Conservation (phyloP, 1,139 yeast genomes). For the Sugiyamaella novakii region DNA sequence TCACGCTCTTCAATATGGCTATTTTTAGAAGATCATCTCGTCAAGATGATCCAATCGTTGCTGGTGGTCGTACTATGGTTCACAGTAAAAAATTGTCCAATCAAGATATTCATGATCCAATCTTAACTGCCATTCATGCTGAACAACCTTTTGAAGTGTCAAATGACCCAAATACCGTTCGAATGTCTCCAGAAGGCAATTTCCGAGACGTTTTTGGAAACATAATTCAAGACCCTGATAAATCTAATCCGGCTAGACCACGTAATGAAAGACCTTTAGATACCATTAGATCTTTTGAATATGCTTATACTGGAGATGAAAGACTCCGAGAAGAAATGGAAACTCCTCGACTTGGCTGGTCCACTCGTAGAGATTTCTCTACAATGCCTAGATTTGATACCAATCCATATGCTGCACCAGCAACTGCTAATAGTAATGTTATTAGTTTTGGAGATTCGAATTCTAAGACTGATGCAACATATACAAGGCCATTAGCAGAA, state of each 20-base stretch:
- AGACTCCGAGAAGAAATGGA: slow-evolving; percentile 79
- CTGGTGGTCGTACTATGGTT: slow-evolving; percentile 23
- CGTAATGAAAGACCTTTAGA: slow-evolving; percentile 96
- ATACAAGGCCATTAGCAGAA: slow-evolving; percentile 30
- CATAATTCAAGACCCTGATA: slow-evolving; percentile 71
- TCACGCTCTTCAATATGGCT: slow-evolving; percentile 25
- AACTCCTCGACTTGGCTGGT: slow-evolving; percentile 76
- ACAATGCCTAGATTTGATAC: slow-evolving; percentile 42
- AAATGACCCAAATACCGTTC: slow-evolving; percentile 46
- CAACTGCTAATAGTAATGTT: slow-evolving; percentile 38
- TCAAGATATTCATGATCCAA: slow-evolving; percentile 74
- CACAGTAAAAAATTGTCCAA: slow-evolving; percentile 30
- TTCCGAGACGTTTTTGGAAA: slow-evolving; percentile 84
- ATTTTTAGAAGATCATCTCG: slow-evolving; percentile 27
- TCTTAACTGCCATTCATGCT: slow-evolving; percentile 86
- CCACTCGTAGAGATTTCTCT: slow-evolving; percentile 61
- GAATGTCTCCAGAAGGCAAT: slow-evolving; percentile 46
- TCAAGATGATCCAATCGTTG: slow-evolving; percentile 25
- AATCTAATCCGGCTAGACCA: slow-evolving; percentile 87
- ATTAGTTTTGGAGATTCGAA: slow-evolving; percentile 43
- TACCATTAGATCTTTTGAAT: slow-evolving; percentile 90
- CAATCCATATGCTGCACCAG: slow-evolving; percentile 44
- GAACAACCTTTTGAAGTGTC: slow-evolving; percentile 94
- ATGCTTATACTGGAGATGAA: slow-evolving; percentile 85
- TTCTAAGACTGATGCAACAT: slow-evolving; percentile 62